Evolutionary conservation across 176 grass and related monocot species (phyloP).

Genomic region (Eragrostis nindensis): DNA sequence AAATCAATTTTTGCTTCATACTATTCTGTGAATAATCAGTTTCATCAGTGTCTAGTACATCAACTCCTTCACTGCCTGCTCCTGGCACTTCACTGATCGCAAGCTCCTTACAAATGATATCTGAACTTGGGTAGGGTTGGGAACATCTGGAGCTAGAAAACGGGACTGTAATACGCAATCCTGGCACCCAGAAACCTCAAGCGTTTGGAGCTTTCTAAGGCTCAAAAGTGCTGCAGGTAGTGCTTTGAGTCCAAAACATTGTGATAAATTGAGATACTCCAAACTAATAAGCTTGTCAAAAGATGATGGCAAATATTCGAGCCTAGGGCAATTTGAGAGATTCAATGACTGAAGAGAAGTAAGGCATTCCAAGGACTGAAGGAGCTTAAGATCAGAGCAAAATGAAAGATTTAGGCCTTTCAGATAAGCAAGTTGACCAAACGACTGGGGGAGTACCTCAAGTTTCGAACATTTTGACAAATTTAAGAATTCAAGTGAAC

Average conservation of each 20-base stretch:
- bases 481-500: constrained; percentile 52
- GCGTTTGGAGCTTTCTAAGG: constrained; percentile 27
- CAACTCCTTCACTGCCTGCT: not conserved
- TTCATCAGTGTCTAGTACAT: not conserved
- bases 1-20: not conserved
- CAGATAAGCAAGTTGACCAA: constrained; percentile 44
- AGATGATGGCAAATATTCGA: constrained; percentile 39
- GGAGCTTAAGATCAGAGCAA: constrained; percentile 51
- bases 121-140: constrained; percentile 28
- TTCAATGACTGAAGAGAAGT: constrained; percentile 48
- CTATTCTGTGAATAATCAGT: not conserved
- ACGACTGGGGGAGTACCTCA: constrained; percentile 43
- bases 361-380: constrained; percentile 33
- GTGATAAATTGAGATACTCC: constrained; percentile 21
- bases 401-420: constrained; percentile 41
- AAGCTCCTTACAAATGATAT: constrained; percentile 12
- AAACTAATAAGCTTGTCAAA: constrained; percentile 40
- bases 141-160: constrained; percentile 22
- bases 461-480: constrained; percentile 59
- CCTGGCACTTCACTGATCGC: not conserved
- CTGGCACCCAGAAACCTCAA: constrained; percentile 50
- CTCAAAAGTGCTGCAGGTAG: constrained; percentile 25
- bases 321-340: constrained; percentile 47
- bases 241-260: constrained; percentile 37
- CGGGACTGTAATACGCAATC: constrained; percentile 33